These are phyloP conservation scores for Paspalum notatum DNA, from an alignment of 176 grass and related monocot genomes.

Conservation along the genomic window DNA sequence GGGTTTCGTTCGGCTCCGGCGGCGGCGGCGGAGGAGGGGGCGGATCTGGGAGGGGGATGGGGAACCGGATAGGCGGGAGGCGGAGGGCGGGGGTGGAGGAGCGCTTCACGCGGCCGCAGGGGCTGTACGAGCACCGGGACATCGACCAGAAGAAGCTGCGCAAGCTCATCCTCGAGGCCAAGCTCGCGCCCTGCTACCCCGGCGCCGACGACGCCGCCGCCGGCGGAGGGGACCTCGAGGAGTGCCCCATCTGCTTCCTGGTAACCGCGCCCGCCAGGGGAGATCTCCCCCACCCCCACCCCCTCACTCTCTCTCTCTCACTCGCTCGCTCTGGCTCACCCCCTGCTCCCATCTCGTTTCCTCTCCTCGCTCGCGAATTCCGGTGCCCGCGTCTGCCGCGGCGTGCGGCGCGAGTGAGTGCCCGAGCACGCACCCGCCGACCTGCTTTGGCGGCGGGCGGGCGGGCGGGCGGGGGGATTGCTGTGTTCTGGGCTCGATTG, in stretches of 20 bases:
- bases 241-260: conserved; percentile 99
- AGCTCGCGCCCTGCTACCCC: conserved; percentile 91
- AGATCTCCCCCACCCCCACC: conserved; percentile 33
- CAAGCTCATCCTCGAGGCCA: conserved; percentile 98
- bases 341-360: too few species aligned
- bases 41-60: conserved; percentile 63
- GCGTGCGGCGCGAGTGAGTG: neutral
- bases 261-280: conserved; percentile 40
- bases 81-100: conserved; percentile 86
- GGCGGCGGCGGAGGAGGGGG: conserved; percentile 28
- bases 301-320: neutral
- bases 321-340: too few species aligned
- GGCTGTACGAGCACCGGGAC: conserved; percentile 85
- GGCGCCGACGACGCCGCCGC: conserved; percentile 63
- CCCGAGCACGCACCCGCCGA: neutral
- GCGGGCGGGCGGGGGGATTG: neutral
- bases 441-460: neutral
- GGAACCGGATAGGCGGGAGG: conserved; percentile 87
- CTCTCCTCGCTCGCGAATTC: conserved; percentile 9
- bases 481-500: conserved; percentile 23
- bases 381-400: neutral
- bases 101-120: conserved; percentile 86
- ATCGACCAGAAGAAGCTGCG: conserved; percentile 97
- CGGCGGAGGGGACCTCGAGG: conserved; percentile 65
- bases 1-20: conserved; percentile 54